Base-by-base conservation (phyloP, 2,329 filamentous ascomycete species). In the Aspergillus pseudoviridinutans region DNA sequence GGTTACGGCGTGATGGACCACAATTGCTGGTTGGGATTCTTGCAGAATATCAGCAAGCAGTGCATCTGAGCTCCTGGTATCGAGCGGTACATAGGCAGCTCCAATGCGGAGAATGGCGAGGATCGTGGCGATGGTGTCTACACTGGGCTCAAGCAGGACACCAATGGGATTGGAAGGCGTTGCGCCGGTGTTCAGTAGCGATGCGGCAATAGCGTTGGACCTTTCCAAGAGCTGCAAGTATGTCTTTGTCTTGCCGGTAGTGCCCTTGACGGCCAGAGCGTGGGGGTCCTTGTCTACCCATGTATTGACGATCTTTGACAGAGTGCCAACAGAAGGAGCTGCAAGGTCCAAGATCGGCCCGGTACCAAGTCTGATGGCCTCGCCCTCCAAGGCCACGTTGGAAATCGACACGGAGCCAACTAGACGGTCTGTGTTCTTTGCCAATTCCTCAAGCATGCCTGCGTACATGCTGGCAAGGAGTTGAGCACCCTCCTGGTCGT, bases 41-140 rank as follows among this genome's bases (percentile, higher is more conserved):
- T 42, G 24, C 47, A 55, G 46, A 14, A 55, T 55, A 50, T 42
- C 47, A 32, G 29, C 12, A 10, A 55, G 53, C 28, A n/a, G 17
- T 50, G 35, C 32, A 50, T 55, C 25, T 2, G 53, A 38, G 27
- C 47, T 55, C 20, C 53, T 20, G 22, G 38, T 27, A 54, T 54
- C 53, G n/a, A 54, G 53, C n/a, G 53, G 53, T 41, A 54, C 53
- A 17, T 56, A 63, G 17, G 42, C 35, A 5, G 27, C 49, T 5
- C 59, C 61, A 53, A 60, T 29, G 7, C 57, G 55, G 8, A 54
- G 24, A 17, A 61, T 56, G 7, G 59, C 61, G 4, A 62, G 53
- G 3, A 61, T 52, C 2, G 51, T 53, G 44, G 25, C 35, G 24
- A 60, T 56, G 14, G 29, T 49, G 46, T 63, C 59, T 12, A 51